Base-by-base conservation (phyloP, 164 flowering plant species). In the Aristolochia californica region DNA sequence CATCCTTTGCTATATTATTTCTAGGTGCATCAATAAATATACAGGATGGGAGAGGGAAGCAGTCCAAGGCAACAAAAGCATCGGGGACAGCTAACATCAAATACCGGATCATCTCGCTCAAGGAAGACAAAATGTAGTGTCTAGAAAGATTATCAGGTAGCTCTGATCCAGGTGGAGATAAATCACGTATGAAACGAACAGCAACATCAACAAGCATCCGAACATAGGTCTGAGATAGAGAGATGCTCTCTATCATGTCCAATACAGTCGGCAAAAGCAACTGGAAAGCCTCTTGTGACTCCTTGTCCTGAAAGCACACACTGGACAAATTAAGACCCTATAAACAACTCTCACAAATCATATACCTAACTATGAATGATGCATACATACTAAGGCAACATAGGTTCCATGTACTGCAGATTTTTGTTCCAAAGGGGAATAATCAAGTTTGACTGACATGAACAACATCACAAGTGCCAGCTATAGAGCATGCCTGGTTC, bases 51-150 rank as follows among this genome's bases (percentile, higher is more conserved):
- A 94, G 63, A 25, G 95, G 95, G 68, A 90, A 88, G 77, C 95
- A 88, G 74, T 94, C 95, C 79, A 90, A 74, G 51, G 89, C 86
- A 70, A 90, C 96, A 77, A 94, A 88, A 30, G 97, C 90, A 72
- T 90, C 97, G 43, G 99, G 99, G 2, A 86, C 95, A 61, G 94
- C 82, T 20, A 86, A 63, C 60, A 94, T 69, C 66, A 94, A 65
- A 71, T 82, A 94, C 13, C 86, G 94, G 64, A 94, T 82, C 83
- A 94, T 81, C 77, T 91, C 99, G 68, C 76, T 75, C 61, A 94
- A 58, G 53, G 88, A 83, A 71, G 89, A 71, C 15, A 66, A 66
- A 38, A 85, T 78, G 60, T 84, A 94, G n/a, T 82, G 80, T 69
- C 84, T 82, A 48, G 78, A 65, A 10, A 89, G 83, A 73, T 81